Base-by-base conservation (phyloP, 495 filamentous ascomycete species). In the Pseudoneurospora amorphoporcata region DNA sequence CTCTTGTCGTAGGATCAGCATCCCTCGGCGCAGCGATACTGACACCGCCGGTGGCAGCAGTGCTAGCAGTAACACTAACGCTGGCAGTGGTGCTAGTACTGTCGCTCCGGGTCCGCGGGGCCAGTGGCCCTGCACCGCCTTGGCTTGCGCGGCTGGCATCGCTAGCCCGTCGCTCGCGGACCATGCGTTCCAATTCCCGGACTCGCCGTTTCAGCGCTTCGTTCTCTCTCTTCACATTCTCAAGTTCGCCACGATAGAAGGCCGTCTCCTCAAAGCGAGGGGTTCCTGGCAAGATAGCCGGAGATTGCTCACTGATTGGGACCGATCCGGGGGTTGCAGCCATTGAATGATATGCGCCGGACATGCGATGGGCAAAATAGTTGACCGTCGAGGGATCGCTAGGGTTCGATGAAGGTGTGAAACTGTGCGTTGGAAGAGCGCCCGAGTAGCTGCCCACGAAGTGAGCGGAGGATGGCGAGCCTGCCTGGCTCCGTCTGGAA, bases 181-280 rank as follows among this genome's bases (percentile, higher is more conserved):
- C 75, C 71, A 79, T 77, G 12, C 84, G 77, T 76, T 97, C 94
- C 39, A 96, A 81, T 73, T 94, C 92, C 68, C 90, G 86, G 32
- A 97, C 88, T 29, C 92, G 87, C 69, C 86, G 84, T 75, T 90
- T 90, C 61, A 97, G 83, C 43, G 84, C 79, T 71, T 96, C 94
- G 76, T 97, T 97, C 82, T 97, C 94, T 10, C 86, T 83, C 81
- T 91, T 93, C 43, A 91, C 87, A 7, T 81, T 81, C 68, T 97
- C 93, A 14, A 95, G 76, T 77, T 96, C 93, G 68, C 85, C 84
- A 47, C 89, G 86, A 71, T 92, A 90, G 69, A 87, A 85, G 0
- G 88, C 85, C 3, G 87, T 86, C 79, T 96, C 93, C 75, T 95
- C 92, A 77, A 91, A 92, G 5, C 91, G 82, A 71, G 83, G 76